Percentiles rank a stretch among this genome's conserved stretches.
phyloP scores from a whole-genome alignment of 208 protist species.

The Angomonas desouzai region DNA sequence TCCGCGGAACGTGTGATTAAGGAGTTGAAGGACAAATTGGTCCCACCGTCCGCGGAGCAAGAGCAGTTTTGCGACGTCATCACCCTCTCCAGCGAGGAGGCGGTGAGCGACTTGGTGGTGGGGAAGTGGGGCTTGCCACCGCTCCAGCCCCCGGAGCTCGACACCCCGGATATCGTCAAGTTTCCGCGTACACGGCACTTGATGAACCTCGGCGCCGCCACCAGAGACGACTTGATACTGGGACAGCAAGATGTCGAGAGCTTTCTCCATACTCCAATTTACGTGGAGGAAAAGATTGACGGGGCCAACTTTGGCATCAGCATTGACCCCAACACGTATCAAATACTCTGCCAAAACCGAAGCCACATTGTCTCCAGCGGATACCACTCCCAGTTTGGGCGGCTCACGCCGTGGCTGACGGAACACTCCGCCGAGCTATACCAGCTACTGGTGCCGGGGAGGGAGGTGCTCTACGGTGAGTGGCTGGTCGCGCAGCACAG shows the following conservation, averaged over 20 bases:
- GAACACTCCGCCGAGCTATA: constrained; percentile 25
- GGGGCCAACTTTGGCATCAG: constrained; percentile 37
- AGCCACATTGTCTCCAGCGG: constrained; percentile 25
- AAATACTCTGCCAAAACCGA: constrained; percentile 29
- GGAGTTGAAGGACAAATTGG: constrained; percentile 11
- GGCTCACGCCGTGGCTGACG: constrained; percentile 22
- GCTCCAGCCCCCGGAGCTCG: constrained; percentile 13
- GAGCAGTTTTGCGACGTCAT: constrained; percentile 15
- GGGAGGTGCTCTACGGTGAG: constrained; percentile 34
- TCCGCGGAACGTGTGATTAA: constrained; percentile 16
- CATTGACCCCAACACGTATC: constrained; percentile 15
- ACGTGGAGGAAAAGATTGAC: constrained; percentile 45
- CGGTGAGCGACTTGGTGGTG: constrained; percentile 14
- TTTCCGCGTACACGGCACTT: constrained; percentile 31
- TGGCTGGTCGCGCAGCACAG: constrained; percentile 36
- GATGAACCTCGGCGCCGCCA: constrained; percentile 23
- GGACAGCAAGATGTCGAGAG: constrained; percentile 6
- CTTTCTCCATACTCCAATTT: constrained; percentile 17
- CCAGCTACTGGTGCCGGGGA: constrained; percentile 18
- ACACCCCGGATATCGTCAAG: constrained; percentile 18
- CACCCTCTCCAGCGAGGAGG: constrained; percentile 12
- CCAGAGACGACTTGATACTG: constrained; percentile 24
- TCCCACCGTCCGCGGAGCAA: constrained; percentile 11
- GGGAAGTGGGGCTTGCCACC: constrained; percentile 15
- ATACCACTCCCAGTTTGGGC: constrained; percentile 21